phyloP scores from a whole-genome alignment of 345 rosid genomes.

The Psidium guajava region DNA sequence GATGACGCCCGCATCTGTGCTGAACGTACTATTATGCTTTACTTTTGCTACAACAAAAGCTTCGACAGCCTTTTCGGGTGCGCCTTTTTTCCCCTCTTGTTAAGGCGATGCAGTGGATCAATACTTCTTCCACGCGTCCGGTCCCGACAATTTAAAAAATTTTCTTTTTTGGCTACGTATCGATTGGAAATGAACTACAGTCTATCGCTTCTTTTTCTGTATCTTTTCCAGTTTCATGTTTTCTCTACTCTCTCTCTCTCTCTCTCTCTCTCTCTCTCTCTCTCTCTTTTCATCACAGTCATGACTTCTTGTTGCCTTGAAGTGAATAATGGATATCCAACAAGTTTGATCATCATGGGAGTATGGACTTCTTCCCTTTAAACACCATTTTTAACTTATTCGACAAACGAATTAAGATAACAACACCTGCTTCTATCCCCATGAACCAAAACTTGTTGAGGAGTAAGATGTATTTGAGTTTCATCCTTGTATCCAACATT shows the following conservation, averaged over 20 bases:
- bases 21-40: not conserved
- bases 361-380: not conserved
- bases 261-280: too few species aligned
- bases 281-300: not conserved
- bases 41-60: not conserved
- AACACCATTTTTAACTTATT: not conserved
- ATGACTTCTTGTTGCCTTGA: not conserved
- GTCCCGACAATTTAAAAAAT: not conserved
- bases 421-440: not conserved
- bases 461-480: not conserved
- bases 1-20: not conserved
- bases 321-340: not conserved
- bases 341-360: not conserved
- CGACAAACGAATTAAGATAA: not conserved
- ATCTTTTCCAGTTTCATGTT: not conserved
- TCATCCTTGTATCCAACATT: not conserved
- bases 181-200: not conserved
- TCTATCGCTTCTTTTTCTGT: not conserved
- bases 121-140: not conserved
- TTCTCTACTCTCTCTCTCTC: not conserved
- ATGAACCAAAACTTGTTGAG: not conserved
- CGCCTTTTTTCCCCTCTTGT: not conserved
- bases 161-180: not conserved
- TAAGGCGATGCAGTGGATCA: not conserved
- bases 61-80: not conserved